Base-by-base conservation (phyloP, 1,284 basidiomycete species). In the Takashimella tepidaria region DNA sequence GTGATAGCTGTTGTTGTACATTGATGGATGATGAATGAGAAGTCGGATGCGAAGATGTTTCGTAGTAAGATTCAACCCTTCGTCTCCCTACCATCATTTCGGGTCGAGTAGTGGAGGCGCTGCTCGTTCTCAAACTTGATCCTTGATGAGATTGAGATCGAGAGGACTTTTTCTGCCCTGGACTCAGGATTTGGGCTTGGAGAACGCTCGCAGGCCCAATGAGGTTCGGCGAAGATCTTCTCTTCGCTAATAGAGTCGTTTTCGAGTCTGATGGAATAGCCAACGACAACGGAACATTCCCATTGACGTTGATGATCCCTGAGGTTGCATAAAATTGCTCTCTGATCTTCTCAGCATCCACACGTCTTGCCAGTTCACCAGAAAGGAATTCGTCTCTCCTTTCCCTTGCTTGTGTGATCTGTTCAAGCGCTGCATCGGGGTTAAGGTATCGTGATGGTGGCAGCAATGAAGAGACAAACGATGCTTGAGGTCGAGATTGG, bases 401-500 rank as follows among this genome's bases (percentile, higher is more conserved):
- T 44, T 69, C 70, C 20, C 70, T 54, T 2, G 67, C 66, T 20
- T 49, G 45, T 2, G 59, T 67, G 8, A 72, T 59, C 37, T 62
- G 53, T 4, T 61, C 61, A 57, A 72, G 58, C 1, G 68, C 64
- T 5, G 47, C 41, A 26, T 22, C 47, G 11, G 26, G 37, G 47
- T 51, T 48, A n/a, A 57, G 51, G 43, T 47, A 22, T 31, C 26
- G 24, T 16, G 5, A 40, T 21, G 19, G 27, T 42, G 16, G 20
- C 24, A 20, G 22, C 41, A 27, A 45, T 20, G 45, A 21, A 24
- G 22, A 41, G 31, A 37, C 31, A 16, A 37, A 37, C 16, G 31
- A 37, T 37, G 31, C 8, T 37, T 16, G 31, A 8, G 31, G 31
- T 37, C 31, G 31, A 16, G 31, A 8, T 37, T 16, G 31, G n/a